Conservation (phyloP, 2,329 filamentous ascomycete species). For the Phaeosphaeria sp. region DNA sequence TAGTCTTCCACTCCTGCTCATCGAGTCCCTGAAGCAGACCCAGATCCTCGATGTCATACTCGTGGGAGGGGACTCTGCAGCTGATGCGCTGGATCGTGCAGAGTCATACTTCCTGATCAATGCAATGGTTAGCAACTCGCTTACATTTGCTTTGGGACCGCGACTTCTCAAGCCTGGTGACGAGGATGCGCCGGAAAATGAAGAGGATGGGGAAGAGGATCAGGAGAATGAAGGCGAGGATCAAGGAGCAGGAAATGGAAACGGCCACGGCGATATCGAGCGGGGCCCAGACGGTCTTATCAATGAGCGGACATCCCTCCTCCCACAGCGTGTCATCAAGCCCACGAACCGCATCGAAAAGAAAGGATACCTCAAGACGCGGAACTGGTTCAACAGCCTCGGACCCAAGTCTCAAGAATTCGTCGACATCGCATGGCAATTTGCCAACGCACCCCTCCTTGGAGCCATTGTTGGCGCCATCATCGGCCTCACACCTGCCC, state of each 20-base stretch:
- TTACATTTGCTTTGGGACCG: conserved; percentile 70
- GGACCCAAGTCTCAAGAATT: conserved; percentile 48
- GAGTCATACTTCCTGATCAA: conserved; percentile 72
- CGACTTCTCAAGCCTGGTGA: conserved; percentile 59
- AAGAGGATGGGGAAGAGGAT: conserved; percentile 13
- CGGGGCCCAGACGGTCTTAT: conserved; percentile 34
- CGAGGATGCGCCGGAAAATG: conserved; percentile 50
- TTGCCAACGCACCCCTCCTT: conserved; percentile 67
- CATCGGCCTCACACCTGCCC: conserved; percentile 64
- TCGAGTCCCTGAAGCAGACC: conserved; percentile 61
- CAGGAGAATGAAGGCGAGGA: conserved; percentile 19
- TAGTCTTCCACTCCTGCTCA: conserved; percentile 58
- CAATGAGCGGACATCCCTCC: conserved; percentile 59
- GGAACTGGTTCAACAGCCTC: conserved; percentile 45
- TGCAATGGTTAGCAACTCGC: conserved; percentile 66
- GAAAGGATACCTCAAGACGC: conserved; percentile 42
- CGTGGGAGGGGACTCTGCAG: conserved; percentile 50
- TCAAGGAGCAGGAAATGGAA: conserved; percentile 31
- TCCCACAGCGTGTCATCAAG: conserved; percentile 50
- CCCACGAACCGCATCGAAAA: conserved; percentile 36
- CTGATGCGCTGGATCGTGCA: conserved; percentile 62
- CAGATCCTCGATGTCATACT: conserved; percentile 62
- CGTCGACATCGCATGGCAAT: conserved; percentile 54
- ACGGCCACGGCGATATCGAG: conserved; percentile 25
- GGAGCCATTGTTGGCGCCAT: conserved; percentile 65